Conservation (phyloP, 805 yeast species). For the Metschnikowia santaceciliae region DNA sequence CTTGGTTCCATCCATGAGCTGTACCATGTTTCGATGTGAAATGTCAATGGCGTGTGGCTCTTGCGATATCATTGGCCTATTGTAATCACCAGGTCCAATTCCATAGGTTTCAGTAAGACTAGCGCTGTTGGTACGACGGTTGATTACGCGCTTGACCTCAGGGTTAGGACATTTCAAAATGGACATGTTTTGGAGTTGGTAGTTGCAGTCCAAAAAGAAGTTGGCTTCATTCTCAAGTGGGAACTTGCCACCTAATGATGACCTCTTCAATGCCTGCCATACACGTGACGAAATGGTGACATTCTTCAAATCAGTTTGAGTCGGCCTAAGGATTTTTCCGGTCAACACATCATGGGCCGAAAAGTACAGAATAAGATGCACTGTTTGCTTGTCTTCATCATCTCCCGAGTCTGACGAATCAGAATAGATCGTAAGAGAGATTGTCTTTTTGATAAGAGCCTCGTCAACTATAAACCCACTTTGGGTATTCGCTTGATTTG, state of each 20-base stretch:
- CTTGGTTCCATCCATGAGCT: not conserved
- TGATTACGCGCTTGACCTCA: not conserved
- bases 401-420: slow-evolving; percentile 17
- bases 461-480: not conserved
- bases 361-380: slow-evolving; percentile 80
- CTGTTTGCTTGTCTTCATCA: slow-evolving; percentile 37
- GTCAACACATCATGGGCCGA: slow-evolving; percentile 66
- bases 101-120: not conserved
- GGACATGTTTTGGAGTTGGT: slow-evolving; percentile 39
- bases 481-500: not conserved
- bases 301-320: slow-evolving; percentile 50
- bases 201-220: slow-evolving; percentile 44
- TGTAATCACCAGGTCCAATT: not conserved
- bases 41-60: not conserved
- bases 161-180: not conserved
- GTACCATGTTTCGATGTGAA: not conserved
- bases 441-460: slow-evolving; percentile 81
- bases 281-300: slow-evolving; percentile 45
- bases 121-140: not conserved
- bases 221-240: slow-evolving; percentile 48
- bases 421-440: slow-evolving; percentile 51
- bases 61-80: not conserved
- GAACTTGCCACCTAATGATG: slow-evolving; percentile 55
- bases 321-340: slow-evolving; percentile 56
- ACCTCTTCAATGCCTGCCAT: slow-evolving; percentile 54